These are phyloP conservation scores for Cytospora schulzeri DNA, from an alignment of 2,329 filamentous ascomycete species.

Conservation along the genomic window DNA sequence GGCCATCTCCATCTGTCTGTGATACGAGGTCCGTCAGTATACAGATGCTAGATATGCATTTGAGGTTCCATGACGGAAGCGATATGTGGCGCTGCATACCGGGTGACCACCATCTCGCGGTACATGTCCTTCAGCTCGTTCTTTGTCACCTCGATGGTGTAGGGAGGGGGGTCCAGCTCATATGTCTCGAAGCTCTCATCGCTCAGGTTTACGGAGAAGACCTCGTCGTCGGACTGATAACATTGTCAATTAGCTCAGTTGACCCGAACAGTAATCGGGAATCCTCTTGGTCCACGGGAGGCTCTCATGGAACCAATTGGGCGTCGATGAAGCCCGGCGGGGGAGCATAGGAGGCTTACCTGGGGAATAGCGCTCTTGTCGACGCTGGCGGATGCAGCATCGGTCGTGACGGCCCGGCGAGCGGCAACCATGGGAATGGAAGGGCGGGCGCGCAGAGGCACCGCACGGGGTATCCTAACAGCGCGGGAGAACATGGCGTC, in stretches of 20 bases:
- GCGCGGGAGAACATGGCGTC: constrained; percentile 70
- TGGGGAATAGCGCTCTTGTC: constrained; percentile 69
- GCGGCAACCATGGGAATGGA: constrained; percentile 49
- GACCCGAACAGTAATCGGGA: constrained; percentile 28
- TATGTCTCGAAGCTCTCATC: constrained; percentile 99
- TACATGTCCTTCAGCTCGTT: constrained; percentile 99
- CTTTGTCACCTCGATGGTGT: constrained; percentile 93
- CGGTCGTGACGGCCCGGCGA: constrained; percentile 84
- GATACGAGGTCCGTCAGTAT: constrained; percentile 24
- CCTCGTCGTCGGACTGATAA: constrained; percentile 84
- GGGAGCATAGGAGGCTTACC: constrained; percentile 38
- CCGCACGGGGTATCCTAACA: constrained; percentile 63
- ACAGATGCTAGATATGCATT: not conserved
- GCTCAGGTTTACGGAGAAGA: constrained; percentile 88
- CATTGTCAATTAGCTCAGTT: constrained; percentile 16
- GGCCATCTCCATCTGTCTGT: constrained; percentile 98
- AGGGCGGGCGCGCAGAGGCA: constrained; percentile 57
- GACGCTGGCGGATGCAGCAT: constrained; percentile 89
- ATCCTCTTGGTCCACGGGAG: not conserved
- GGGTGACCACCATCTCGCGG: constrained; percentile 91
- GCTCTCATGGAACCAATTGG: constrained; percentile 3
- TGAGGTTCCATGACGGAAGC: not conserved
- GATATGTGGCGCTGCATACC: constrained; percentile 60
- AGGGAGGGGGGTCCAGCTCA: constrained; percentile 93
- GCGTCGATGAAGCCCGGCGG: not conserved